Evolutionary conservation across 2,329 filamentous ascomycete genomes (phyloP).

Genomic region (Ceratocystis smalleyi): DNA sequence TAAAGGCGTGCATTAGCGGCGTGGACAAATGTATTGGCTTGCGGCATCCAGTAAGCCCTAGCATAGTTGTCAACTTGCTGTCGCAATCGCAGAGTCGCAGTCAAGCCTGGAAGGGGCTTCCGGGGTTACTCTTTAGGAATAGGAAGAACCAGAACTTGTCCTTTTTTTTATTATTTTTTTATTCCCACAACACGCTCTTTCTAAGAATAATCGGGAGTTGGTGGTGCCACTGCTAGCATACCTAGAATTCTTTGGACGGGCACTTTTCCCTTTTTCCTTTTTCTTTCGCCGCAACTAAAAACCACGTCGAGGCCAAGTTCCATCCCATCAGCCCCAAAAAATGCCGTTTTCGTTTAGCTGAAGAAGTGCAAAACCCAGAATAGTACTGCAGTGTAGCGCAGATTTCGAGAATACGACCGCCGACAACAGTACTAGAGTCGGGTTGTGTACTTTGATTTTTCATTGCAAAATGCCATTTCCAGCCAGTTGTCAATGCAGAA

Average conservation of each 20-base stretch:
- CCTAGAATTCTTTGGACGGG: not conserved
- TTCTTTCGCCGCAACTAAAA: not conserved
- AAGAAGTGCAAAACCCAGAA: not conserved
- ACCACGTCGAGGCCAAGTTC: not conserved
- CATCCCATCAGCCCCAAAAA: not conserved
- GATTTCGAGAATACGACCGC: not conserved
- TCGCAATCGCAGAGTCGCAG: not conserved
- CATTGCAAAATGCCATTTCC: no score
- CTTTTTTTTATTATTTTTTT: no score
- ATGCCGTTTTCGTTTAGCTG: no score
- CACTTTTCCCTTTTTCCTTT: no score
- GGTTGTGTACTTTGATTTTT: no score
- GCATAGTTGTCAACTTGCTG: not conserved
- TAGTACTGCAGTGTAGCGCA: not conserved
- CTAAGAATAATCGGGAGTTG: not conserved
- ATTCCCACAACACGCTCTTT: not conserved
- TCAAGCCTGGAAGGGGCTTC: not conserved
- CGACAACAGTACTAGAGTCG: no score
- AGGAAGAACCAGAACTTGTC: no score
- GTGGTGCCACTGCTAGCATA: not conserved
- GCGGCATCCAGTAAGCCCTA: not conserved
- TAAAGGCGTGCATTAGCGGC: slow-evolving; percentile 2
- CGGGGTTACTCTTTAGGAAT: not conserved
- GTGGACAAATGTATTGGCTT: not conserved
- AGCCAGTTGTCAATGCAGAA: not conserved